Base-by-base conservation (phyloP, 441 rosid genomes). In the Jatropha multifida region DNA sequence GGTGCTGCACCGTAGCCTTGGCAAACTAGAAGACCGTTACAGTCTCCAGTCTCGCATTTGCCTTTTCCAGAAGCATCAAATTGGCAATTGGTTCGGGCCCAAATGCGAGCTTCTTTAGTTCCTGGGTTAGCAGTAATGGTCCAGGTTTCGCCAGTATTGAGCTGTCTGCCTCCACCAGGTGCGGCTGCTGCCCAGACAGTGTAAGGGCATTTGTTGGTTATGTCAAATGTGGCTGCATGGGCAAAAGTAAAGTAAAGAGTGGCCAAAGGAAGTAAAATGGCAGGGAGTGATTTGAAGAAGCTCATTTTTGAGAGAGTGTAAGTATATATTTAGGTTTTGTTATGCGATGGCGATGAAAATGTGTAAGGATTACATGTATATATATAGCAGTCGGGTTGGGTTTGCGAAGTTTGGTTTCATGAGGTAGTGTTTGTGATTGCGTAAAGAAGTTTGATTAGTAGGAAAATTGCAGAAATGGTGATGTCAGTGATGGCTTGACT, bases 61-160 rank as follows among this genome's bases (percentile, higher is more conserved):
- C 89, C 94, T 10, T 18, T 55, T 3, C 94, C 96, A 0, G 83
- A 51, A 5, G 37, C 75, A 37, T 89, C 86, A 4, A 89, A 91
- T 3, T 77, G 66, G 79, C 94, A 91, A 2, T 77, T 74, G 65
- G 90, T 88, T 3, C 90, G 77, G 56, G 86, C 96, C 94, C 92
- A 91, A 6, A 89, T 82, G 7, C 88, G 79, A 7, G 84, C 93
- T 20, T 7, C 14, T 0, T 11, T 10, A 9, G 82, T 83, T 40
- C 85, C 94, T 0, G 81, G 63, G 15, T 78, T 72, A 5, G 60
- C 84, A 13, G 0, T 12, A 3, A 91, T 74, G 59, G 49, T 66
- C 92, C 94, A 85, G 2, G 71, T 76, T 42, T 84, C 72, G 44
- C 91, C 91, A 1, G 8, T 64, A 42, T 80, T 69, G 5, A 89